Conservation (phyloP, 371 early-diverging fungal genomes). For the Mortierella polycephala region DNA sequence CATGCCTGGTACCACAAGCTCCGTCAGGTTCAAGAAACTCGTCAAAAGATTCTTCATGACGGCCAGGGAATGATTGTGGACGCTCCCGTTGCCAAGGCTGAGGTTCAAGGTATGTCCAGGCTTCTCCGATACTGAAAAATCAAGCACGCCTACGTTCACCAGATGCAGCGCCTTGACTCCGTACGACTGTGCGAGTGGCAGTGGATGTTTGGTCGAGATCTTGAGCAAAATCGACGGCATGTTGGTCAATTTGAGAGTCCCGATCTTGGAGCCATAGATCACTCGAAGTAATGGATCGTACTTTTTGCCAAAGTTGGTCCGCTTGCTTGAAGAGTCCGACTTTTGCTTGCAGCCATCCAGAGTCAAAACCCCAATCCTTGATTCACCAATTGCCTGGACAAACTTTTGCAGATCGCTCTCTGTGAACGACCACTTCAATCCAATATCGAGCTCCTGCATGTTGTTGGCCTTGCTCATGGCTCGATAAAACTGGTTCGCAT, state of each 20-base stretch:
- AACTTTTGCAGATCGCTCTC: conserved; percentile 27
- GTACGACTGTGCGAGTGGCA: neutral
- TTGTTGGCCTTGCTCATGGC: conserved; percentile 15
- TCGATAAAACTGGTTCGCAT: conserved; percentile 23
- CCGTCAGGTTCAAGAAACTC: conserved; percentile 6
- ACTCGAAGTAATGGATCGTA: conserved; percentile 31
- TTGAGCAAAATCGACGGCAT: conserved; percentile 32
- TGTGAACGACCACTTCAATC: conserved; percentile 25
- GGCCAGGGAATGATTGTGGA: conserved; percentile 5
- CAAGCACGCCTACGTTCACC: conserved; percentile 24
- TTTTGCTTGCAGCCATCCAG: conserved; percentile 27
- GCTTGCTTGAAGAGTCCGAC: conserved; percentile 4
- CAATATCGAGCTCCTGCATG: conserved; percentile 28
- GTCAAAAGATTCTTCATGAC: conserved; percentile 17
- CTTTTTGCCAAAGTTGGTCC: conserved; percentile 27
- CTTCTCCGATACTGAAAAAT: conserved; percentile 7
- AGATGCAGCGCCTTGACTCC: conserved; percentile 18
- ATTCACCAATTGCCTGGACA: conserved; percentile 17
- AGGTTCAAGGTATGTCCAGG: conserved; percentile 5
- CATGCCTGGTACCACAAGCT: conserved; percentile 28
- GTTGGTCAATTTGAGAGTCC: conserved; percentile 20
- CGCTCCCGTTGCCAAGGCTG: conserved; percentile 1
- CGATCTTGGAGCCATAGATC: conserved; percentile 25
- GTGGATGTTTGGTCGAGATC: conserved; percentile 13
- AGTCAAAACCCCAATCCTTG: conserved; percentile 11